Base-by-base conservation (phyloP, 768 basidiomycete species). In the Tylopilus plumbeoviolaceoides region DNA sequence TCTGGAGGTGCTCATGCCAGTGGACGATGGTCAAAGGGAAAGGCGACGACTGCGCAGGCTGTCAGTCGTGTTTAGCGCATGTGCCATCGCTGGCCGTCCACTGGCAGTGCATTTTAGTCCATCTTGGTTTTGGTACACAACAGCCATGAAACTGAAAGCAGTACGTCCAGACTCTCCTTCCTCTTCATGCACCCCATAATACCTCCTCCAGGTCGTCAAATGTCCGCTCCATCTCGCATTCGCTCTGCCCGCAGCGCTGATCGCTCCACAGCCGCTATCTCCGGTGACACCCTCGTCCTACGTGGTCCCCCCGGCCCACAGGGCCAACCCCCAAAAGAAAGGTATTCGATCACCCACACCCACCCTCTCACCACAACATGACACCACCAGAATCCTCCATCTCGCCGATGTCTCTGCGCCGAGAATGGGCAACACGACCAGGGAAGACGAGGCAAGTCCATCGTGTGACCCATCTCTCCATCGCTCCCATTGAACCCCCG, bases 311-410 rank as follows among this genome's bases (percentile, higher is more conserved):
- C 80, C 38, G 86, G 84, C 33, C 80, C 85, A 1, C 89, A 90
- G 65, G 92, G 93, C 8, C 91, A 93, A 69, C 83, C 85, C 50
- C 85, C 91, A 1, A 95, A 95, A 74, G 93, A 97, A 72, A 81
- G 91, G 92, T 89, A 59, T 52, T 75, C 63, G 1, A 17, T 14
- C 38, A n/a, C 55, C 28, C 10, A 15, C 44, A 18, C 45, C 15
- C 35, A 8, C 21, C 47, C 38, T 41, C 36, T 47, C 33, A 18
- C 41, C 54, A 46, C 18, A 50, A 31, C 56, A 51, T 51, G 41
- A 65, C 53, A 48, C 47, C 44, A 5, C 4, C 60, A 97, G 95
- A 55, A 78, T 94, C 52, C 75, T 98, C 38, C 90, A 98, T 71
- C 80, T 99, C 43, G 91, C 91, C 30, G 94, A 95, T 63, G 73